These are phyloP conservation scores for Melanogaster broomeanus DNA, from an alignment of 768 basidiomycete species.

Conservation along the genomic window DNA sequence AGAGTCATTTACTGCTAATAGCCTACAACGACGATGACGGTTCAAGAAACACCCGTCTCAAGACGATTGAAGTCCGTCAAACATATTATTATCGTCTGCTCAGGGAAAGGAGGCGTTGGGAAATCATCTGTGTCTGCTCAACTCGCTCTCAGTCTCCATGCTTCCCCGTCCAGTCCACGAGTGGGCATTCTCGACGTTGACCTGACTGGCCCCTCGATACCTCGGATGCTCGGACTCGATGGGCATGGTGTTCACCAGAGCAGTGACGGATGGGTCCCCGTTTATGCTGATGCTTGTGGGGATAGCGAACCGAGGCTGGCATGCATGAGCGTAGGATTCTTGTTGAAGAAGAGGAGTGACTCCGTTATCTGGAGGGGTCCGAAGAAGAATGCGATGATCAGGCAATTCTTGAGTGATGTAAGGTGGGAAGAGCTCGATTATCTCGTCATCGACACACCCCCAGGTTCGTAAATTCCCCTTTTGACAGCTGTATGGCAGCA, in stretches of 20 bases:
- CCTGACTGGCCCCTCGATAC: conserved; percentile 92
- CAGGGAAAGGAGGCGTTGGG: conserved; percentile 97
- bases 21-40: conserved; percentile 20
- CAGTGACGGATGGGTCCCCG: conserved; percentile 96
- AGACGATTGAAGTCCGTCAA: conserved; percentile 73
- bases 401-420: conserved; percentile 94
- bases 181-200: conserved; percentile 94
- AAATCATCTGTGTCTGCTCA: conserved; percentile 97
- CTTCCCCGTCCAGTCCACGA: conserved; percentile 61
- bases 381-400: conserved; percentile 98
- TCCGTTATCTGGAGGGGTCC: conserved; percentile 98
- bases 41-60: conserved; percentile 59
- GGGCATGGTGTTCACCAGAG: conserved; percentile 89
- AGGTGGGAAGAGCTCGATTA: conserved; percentile 94
- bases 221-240: conserved; percentile 92
- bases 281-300: conserved; percentile 72
- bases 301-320: conserved; percentile 70
- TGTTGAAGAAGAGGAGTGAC: conserved; percentile 87
- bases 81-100: conserved; percentile 88
- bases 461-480: conserved; percentile 59
- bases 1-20: background rate
- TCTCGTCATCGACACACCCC: conserved; percentile 93
- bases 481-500: conserved; percentile 1
- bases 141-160: conserved; percentile 84
- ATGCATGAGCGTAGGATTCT: conserved; percentile 97